A percentile compares a stretch with the other conserved stretches of the same genome.
Conservation (phyloP, 164 flowering plant genomes). For the Macadamia integrifolia region DNA sequence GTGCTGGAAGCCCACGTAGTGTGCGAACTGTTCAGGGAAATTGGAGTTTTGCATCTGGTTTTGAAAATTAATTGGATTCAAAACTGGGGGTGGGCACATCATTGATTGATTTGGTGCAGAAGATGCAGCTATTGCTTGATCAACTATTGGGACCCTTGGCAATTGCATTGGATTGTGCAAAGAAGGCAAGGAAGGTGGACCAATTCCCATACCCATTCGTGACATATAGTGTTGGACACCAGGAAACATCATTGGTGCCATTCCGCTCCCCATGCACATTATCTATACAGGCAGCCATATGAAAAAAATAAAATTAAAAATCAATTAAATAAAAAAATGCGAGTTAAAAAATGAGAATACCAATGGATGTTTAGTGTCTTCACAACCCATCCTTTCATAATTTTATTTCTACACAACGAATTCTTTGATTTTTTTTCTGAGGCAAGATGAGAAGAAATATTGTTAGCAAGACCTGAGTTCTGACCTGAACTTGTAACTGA, state of each 20-base stretch:
- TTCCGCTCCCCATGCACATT: conserved; percentile 82
- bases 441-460: not conserved
- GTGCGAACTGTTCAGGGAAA: conserved; percentile 36
- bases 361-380: too few species aligned
- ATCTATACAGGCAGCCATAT: conserved; percentile 30
- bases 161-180: conserved; percentile 34
- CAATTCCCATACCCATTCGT: conserved; percentile 62
- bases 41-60: conserved; percentile 36
- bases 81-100: conserved; percentile 21
- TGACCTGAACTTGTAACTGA: conserved; percentile 77
- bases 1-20: conserved; percentile 41
- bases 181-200: conserved; percentile 42
- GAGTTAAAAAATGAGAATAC: not conserved
- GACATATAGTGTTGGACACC: conserved; percentile 65
- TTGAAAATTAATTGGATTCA: conserved; percentile 35
- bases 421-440: too few species aligned
- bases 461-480: not conserved
- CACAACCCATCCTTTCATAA: too few species aligned
- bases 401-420: too few species aligned
- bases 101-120: conserved; percentile 25
- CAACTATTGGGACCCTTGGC: conserved; percentile 37
- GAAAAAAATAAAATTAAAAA: not conserved
- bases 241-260: conserved; percentile 77
- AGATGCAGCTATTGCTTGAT: conserved; percentile 29
- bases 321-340: too few species aligned